phyloP scores from a whole-genome alignment of 139 green algal genomes.

The Haematococcus sp. region DNA sequence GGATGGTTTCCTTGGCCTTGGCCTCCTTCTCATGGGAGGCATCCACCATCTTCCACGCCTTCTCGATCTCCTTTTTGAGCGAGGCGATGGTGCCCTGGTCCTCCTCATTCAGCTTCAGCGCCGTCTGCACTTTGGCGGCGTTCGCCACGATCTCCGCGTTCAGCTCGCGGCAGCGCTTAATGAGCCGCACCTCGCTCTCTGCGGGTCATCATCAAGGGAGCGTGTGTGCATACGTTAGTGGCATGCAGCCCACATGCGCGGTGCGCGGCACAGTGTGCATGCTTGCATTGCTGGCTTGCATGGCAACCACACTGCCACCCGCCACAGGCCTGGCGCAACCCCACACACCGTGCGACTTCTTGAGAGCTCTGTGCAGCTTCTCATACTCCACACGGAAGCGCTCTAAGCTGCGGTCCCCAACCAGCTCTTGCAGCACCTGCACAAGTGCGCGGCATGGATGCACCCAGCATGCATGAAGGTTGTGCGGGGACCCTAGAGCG shows the following conservation, averaged over 20 bases:
- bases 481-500: not conserved
- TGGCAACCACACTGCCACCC: not conserved
- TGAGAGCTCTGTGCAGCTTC: constrained; percentile 80
- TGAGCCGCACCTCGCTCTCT: constrained; percentile 85
- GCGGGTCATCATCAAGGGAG: not conserved
- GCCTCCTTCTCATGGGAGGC: constrained; percentile 86
- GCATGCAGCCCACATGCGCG: not conserved
- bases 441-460: not conserved
- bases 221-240: not conserved
- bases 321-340: not conserved
- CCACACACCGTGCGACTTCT: constrained; percentile 81
- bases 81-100: constrained; percentile 81
- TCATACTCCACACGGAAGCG: constrained; percentile 87
- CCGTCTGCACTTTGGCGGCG: constrained; percentile 86
- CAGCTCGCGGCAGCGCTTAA: constrained; percentile 86
- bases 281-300: constrained; percentile 4
- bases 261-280: not conserved
- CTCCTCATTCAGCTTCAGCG: constrained; percentile 88
- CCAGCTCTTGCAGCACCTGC: constrained; percentile 81
- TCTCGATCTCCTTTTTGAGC: constrained; percentile 93
- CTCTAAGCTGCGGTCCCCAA: constrained; percentile 73
- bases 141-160: constrained; percentile 87
- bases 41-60: constrained; percentile 89
- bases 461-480: not conserved
- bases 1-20: constrained; percentile 80